Evolutionary conservation across 2,329 filamentous ascomycete genomes (phyloP), one percentile per base, ranked within the genome.

Genomic region (Trichoderma koningii): DNA sequence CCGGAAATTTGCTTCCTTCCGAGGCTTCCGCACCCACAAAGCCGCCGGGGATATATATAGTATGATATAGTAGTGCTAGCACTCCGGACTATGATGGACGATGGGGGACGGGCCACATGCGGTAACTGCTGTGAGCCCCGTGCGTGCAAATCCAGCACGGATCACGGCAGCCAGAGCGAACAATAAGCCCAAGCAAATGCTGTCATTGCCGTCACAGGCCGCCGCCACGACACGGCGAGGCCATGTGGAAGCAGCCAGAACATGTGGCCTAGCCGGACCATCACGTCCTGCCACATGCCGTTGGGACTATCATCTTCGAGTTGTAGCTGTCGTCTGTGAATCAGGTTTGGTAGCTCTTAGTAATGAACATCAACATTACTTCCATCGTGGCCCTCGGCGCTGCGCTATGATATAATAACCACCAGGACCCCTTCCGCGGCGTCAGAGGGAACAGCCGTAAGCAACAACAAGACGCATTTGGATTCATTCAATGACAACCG

Each of bases 1-100:
- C 50, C 59, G 59, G 59, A 63, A 55, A 63, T 63, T 63, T 47
- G 59, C 26, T 12, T 63, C 50, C 41, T 63, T 55, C 59, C 59
- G 59, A 63, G 19, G 50, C 59, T 47, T 63, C 59, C 59, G 59
- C 59, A 61, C 47, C 47, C 45, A 50, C 30, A 12, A 7, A 38
- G 26, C 23, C 21, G 26, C 26, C 26, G 23, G n/a, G 42, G 23
- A 41, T 63, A 63, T 63, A 63, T 63, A 63, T 63, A 55, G 59
- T 21, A 63, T 21, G 14, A 5, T 51, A 52, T 17, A 34, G 30
- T 50, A 30, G 23, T 26, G 21, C 28, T 50, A 50, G 26, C 14
- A 17, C 26, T 17, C 15, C 17, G 10, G n/a, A 15, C 7, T 30
- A 51, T 51, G 26, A 51, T 51, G 48, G 48, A 34, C 28, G 10